Evolutionary conservation across 768 basidiomycete species (phyloP).

Genomic region (Suillus clintonianus): DNA sequence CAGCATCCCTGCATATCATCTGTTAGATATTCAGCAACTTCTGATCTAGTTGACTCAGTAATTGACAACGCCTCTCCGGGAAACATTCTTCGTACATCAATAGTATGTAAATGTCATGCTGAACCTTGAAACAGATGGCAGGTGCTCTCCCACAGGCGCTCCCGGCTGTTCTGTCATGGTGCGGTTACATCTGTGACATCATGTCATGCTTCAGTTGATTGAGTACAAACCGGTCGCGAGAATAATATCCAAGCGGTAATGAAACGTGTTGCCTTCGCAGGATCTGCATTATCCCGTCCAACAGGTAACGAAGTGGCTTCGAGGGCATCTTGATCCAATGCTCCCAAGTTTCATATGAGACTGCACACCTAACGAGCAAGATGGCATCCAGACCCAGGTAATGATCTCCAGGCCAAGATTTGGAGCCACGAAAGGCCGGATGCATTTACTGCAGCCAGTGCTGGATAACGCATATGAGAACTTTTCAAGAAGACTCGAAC

Average conservation of each 20-base stretch:
- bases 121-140: not conserved
- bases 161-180: not conserved
- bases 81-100: not conserved
- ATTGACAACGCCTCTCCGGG: not conserved
- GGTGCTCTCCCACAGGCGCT: not conserved
- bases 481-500: not conserved
- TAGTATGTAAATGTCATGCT: not conserved
- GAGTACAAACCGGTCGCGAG: not conserved
- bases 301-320: not conserved
- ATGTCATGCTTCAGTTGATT: not conserved
- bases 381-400: not conserved
- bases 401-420: not conserved
- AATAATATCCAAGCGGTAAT: not conserved
- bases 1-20: not conserved
- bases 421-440: not conserved
- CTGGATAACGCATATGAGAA: not conserved
- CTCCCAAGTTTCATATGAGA: not conserved
- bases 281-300: not conserved
- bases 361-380: not conserved
- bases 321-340: not conserved
- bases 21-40: not conserved
- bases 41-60: not conserved
- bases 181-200: not conserved
- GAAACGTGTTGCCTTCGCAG: not conserved
- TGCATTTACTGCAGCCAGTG: not conserved